Percentiles rank a stretch among this genome's conserved stretches.
Evolutionary conservation across 2,329 filamentous ascomycete genomes (phyloP).

Genomic region (Neopestalotiopsis sp.): DNA sequence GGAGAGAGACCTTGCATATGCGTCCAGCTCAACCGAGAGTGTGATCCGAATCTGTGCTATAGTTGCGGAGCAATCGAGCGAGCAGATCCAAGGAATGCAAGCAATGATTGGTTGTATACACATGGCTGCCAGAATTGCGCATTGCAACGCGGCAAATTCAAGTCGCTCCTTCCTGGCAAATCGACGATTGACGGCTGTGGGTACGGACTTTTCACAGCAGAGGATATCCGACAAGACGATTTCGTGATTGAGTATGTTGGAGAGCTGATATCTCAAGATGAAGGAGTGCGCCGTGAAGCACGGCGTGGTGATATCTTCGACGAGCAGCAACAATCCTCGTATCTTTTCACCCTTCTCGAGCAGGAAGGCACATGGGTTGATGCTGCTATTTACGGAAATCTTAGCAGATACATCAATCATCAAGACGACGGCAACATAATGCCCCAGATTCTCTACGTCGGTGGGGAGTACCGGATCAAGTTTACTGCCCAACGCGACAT

Average conservation of each 20-base stretch:
- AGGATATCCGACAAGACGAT: conserved; percentile 69
- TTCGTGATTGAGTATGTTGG: conserved; percentile 84
- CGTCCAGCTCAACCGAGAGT: conserved; percentile 75
- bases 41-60: conserved; percentile 76
- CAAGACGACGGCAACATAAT: conserved; percentile 63
- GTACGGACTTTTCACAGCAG: conserved; percentile 76
- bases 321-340: conserved; percentile 68
- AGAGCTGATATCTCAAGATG: conserved; percentile 73
- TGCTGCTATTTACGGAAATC: conserved; percentile 77
- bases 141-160: conserved; percentile 71
- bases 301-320: conserved; percentile 65
- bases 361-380: conserved; percentile 72
- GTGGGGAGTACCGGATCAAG: conserved; percentile 77
- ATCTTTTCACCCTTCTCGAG: conserved; percentile 64
- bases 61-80: conserved; percentile 72
- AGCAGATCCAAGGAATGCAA: conserved; percentile 70
- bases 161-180: conserved; percentile 70
- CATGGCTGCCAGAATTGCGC: conserved; percentile 74
- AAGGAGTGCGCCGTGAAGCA: conserved; percentile 71
- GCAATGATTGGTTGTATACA: conserved; percentile 59
- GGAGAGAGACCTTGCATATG: conserved; percentile 70
- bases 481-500: conserved; percentile 73
- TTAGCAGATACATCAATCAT: conserved; percentile 85
- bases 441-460: conserved; percentile 72
- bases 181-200: conserved; percentile 72